Base-by-base conservation (phyloP, 1,284 basidiomycete species). In the Bondarzewia mesenterica region DNA sequence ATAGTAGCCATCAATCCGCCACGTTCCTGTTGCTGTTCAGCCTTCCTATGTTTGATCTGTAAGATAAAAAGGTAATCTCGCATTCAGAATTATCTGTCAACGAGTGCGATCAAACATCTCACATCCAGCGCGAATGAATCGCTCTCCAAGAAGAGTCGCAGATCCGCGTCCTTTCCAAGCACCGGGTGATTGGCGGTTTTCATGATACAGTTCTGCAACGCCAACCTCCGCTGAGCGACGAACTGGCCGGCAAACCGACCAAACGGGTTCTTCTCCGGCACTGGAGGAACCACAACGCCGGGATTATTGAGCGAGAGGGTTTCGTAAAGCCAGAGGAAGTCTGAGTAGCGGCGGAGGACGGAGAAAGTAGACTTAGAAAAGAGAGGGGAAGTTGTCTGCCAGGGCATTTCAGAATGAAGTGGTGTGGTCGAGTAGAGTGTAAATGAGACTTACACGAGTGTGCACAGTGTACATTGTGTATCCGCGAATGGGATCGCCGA, bases 301-400 rank as follows among this genome's bases (percentile, higher is more conserved):
- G 96, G 94, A 60, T 99, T 98, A 69, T 97, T 98, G 58, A 73
- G 64, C 0, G 85, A 87, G 1, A 99, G 75, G 0, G 86, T 85
- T 58, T 95, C 93, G 63, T 91, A 96, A 1, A 99, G 69, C 95
- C 96, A 99, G 18, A 97, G 75, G 62, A 99, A 99, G 66, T 99
- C 96, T 18, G 89, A 92, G 67, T 96, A 99, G 20, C 95, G 84
- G 16, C 95, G 80, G 6, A 99, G 80, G 32, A 96, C 93, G 4
- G 93, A 93, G 62, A 94, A 92, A 2, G 82, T 72, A 1, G 83
- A 79, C 68, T 89, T 89, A 51, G 82, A 79, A 68, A 80, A 95
- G 38, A 85, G 69, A 0, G 88, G 82, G 1, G 90, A 93, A 12
- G 84, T 88, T 1, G 93, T 96, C 80, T 91, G 57, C 5, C 14